Evolutionary conservation across 306 rosid species (phyloP).

Genomic region (Purshia tridentata): DNA sequence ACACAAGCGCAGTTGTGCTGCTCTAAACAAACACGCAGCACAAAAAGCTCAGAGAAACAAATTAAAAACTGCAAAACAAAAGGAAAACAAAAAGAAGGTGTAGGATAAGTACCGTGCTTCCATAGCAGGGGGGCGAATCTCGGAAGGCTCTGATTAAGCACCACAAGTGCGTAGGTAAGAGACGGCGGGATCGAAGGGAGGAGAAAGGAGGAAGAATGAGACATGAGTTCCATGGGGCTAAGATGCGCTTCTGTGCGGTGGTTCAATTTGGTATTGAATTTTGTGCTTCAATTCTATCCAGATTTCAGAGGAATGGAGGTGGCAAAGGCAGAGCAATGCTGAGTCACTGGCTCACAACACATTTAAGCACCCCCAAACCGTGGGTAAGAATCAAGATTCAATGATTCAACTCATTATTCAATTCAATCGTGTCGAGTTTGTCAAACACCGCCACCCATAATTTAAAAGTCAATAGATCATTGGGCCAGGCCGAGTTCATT

Average conservation of each 20-base stretch:
- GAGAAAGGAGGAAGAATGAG: slow-evolving; percentile 71
- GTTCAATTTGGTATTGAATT: no score
- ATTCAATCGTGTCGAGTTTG: no score
- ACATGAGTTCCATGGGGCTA: slow-evolving; percentile 48
- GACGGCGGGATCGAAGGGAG: slow-evolving; percentile 40
- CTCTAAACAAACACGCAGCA: slow-evolving; percentile 31
- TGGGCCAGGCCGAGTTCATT: no score
- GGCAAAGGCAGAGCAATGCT: no score
- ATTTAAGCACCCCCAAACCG: no score
- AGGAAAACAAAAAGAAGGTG: neutral
- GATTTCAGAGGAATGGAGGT: no score
- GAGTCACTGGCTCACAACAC: no score
- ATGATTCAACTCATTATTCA: no score
- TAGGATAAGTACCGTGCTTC: slow-evolving; percentile 61
- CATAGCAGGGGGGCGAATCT: slow-evolving; percentile 80
- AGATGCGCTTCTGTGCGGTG: neutral
- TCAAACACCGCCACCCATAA: no score
- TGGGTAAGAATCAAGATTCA: no score
- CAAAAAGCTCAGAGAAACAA: slow-evolving; percentile 6
- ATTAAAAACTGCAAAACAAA: neutral
- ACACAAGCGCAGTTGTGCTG: slow-evolving; percentile 73
- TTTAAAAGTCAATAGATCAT: no score
- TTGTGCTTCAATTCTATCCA: no score
- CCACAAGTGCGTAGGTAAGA: slow-evolving; percentile 52
- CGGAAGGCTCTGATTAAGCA: slow-evolving; percentile 82